Conservation (phyloP, 2,329 filamentous ascomycete species). For the Trichoderma koningii region DNA sequence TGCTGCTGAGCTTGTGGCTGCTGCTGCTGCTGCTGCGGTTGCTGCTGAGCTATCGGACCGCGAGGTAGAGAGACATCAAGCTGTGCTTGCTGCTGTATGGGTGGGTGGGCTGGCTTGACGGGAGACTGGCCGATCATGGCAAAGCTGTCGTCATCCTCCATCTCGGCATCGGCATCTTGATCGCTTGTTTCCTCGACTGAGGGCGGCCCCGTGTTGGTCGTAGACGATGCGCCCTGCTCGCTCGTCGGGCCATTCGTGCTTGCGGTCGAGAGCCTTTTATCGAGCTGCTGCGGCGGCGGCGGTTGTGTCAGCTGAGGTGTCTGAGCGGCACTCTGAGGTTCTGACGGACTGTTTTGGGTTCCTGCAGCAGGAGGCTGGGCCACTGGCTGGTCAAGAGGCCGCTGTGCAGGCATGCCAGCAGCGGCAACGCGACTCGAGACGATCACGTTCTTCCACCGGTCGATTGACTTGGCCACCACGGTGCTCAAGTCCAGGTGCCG, state of each 20-base stretch:
- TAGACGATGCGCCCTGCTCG: constrained; percentile 40
- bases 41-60: constrained; percentile 38
- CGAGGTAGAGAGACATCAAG: constrained; percentile 50
- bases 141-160: constrained; percentile 62
- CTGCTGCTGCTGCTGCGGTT: constrained; percentile 31
- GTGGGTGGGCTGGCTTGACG: constrained; percentile 41
- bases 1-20: constrained; percentile 33
- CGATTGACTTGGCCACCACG: constrained; percentile 57
- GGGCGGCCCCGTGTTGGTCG: constrained; percentile 42
- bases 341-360: constrained; percentile 33
- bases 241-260: constrained; percentile 42
- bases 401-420: constrained; percentile 54
- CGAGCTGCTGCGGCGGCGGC: constrained; percentile 29
- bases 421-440: constrained; percentile 49
- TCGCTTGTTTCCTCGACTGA: constrained; percentile 52
- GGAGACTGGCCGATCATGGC: constrained; percentile 50
- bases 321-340: constrained; percentile 33
- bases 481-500: constrained; percentile 54
- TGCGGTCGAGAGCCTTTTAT: constrained; percentile 40
- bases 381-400: constrained; percentile 46
- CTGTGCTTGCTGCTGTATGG: constrained; percentile 45
- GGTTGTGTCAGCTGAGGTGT: constrained; percentile 32
- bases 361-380: constrained; percentile 29
- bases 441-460: constrained; percentile 64
- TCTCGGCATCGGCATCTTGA: constrained; percentile 50